These are phyloP conservation scores for Purpureocillium lavendulum DNA, from an alignment of 2,329 filamentous ascomycete genomes.

Conservation along the genomic window DNA sequence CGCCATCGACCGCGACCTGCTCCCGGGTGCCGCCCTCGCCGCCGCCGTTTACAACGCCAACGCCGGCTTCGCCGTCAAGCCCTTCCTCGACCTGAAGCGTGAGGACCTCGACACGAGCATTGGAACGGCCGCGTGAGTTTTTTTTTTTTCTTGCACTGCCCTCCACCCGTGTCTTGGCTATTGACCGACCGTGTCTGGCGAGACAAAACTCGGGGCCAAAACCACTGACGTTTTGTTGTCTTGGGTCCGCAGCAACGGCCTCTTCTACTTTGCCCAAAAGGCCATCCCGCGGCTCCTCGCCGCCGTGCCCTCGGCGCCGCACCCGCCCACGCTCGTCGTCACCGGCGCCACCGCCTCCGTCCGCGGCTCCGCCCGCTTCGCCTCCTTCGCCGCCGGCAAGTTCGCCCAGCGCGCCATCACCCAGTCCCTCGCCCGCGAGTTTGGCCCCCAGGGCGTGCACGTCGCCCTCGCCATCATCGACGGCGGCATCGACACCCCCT, in stretches of 20 bases:
- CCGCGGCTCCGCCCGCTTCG: conserved; percentile 61
- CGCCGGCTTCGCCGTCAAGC: conserved; percentile 40
- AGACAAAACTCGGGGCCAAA: too few species aligned
- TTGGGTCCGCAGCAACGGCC: conserved; percentile 52
- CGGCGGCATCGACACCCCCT: conserved; percentile 74
- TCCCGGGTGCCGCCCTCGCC: conserved; percentile 45
- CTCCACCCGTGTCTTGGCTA: too few species aligned
- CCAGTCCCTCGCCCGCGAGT: conserved; percentile 73
- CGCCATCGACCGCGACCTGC: conserved; percentile 46
- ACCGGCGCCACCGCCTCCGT: conserved; percentile 80
- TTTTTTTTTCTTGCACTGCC: background rate
- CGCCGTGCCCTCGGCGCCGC: conserved; percentile 38
- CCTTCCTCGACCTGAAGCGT: conserved; percentile 47
- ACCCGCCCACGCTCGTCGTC: conserved; percentile 75
- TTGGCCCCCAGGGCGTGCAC: conserved; percentile 76
- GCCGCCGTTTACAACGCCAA: conserved; percentile 67
- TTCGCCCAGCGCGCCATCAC: conserved; percentile 68
- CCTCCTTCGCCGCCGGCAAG: conserved; percentile 69
- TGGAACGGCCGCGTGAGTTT: conserved; percentile 39
- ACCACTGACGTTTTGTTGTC: too few species aligned
- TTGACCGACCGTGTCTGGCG: too few species aligned
- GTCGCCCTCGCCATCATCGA: conserved; percentile 78
- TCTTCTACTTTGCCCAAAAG: conserved; percentile 68
- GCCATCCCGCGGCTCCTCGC: conserved; percentile 63
- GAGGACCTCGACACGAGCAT: conserved; percentile 41